Base-by-base conservation (phyloP, 208 protist genomes). In the Wallacemonas sp. region DNA sequence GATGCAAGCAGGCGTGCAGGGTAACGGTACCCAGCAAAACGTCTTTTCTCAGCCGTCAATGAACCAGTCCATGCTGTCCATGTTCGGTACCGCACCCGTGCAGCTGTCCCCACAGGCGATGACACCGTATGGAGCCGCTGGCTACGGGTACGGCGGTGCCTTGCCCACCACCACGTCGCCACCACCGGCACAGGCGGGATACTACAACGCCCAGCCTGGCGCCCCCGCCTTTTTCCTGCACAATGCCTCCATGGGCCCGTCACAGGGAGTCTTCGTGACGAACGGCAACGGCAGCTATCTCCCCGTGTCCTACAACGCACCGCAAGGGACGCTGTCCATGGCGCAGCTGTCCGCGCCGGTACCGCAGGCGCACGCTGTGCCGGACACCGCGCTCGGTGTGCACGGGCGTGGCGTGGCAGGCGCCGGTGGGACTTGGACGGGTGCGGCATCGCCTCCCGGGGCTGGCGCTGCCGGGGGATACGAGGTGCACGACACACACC, bases 401-500 rank as follows among this genome's bases (percentile, higher is more conserved):
- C n/a, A n/a, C n/a, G n/a, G n/a, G n/a, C n/a, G n/a, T n/a, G n/a
- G n/a, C n/a, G n/a, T n/a, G n/a, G 42, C 42, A 5, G 42, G 17
- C 13, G 9, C 42, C 5, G 42, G 42, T 21, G 9, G 42, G 9
- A 4, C 17, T 9, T 48, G 42, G 46, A 19, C 12, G 8, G 24
- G 12, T 26, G n/a, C n/a, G 6, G 22, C 27, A 5, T 26, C 13
- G 17, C 12, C 33, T 21, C 9, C 30, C 30, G 6, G 15, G 30
- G 26, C 50, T 3, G 19, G 13, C 30, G 50, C 29, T 3, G 33
- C 32, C 32, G 5, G 21, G n/a, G 15, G 6, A 9, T 91, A 81
- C 73, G 83, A 91, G 61, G 81, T 83, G 34, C 76, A 89, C 69
- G 87, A 91, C 60, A 87, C 71, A 45, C 72, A 87, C 52, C 73